Conservation (phyloP, 805 yeast species). For the Brettanomyces nanus region DNA sequence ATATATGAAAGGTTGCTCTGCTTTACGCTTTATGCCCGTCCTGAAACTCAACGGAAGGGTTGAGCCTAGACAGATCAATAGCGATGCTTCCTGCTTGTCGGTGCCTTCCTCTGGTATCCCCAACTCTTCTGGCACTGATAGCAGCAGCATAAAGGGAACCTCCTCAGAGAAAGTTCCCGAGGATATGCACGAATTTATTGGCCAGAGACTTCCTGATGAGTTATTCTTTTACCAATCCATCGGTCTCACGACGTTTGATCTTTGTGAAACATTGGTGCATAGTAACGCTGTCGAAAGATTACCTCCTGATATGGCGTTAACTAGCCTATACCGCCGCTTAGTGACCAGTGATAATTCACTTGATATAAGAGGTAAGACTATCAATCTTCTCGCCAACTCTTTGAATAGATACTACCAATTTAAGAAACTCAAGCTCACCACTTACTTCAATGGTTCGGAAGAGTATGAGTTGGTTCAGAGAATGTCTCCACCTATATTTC, state of each 20-base stretch:
- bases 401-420: slow-evolving; percentile 81
- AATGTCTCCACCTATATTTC: slow-evolving; percentile 44
- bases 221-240: slow-evolving; percentile 70
- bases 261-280: slow-evolving; percentile 59
- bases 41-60: slow-evolving; percentile 61
- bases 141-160: slow-evolving; percentile 10
- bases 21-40: slow-evolving; percentile 67
- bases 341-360: slow-evolving; percentile 36
- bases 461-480: slow-evolving; percentile 39
- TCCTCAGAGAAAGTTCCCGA: slow-evolving; percentile 45
- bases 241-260: slow-evolving; percentile 59
- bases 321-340: slow-evolving; percentile 50
- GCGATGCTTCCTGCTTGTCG: slow-evolving; percentile 1
- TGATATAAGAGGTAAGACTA: slow-evolving; percentile 49
- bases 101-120: slow-evolving; percentile 10
- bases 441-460: slow-evolving; percentile 18
- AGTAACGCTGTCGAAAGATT: slow-evolving; percentile 56
- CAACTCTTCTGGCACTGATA: slow-evolving; percentile 6
- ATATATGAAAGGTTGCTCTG: slow-evolving; percentile 61
- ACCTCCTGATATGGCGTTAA: slow-evolving; percentile 54
- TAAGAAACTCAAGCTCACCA: slow-evolving; percentile 48
- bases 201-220: slow-evolving; percentile 82
- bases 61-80: slow-evolving; percentile 25
- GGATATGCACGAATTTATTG: slow-evolving; percentile 74
- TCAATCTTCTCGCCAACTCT: slow-evolving; percentile 61